Percentiles rank a stretch among this genome's conserved stretches.
Evolutionary conservation across 73 alveolate genomes (phyloP).

Genomic region (Tetrahymena borealis): DNA sequence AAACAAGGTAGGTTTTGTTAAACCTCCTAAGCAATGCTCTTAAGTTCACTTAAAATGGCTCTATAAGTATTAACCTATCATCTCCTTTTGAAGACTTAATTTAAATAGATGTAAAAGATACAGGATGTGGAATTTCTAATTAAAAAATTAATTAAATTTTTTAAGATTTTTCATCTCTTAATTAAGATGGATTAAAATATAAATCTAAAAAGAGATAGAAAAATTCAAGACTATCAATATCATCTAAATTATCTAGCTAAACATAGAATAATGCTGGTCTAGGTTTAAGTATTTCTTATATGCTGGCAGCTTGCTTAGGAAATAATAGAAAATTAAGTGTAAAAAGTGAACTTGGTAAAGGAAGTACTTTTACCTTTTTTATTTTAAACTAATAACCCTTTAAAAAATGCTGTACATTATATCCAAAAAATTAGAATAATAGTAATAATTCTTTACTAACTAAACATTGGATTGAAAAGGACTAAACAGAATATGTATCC

Average conservation of each 20-base stretch:
- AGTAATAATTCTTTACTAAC: background rate
- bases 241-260: too few species aligned
- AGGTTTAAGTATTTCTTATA: background rate
- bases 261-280: background rate
- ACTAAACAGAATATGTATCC: too few species aligned
- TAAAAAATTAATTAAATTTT: background rate
- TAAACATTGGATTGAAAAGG: too few species aligned
- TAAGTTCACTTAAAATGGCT: background rate
- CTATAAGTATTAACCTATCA: background rate
- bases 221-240: too few species aligned
- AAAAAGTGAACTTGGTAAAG: background rate
- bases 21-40: background rate
- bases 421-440: background rate
- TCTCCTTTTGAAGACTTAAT: background rate
- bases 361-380: background rate
- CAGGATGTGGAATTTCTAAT: background rate
- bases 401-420: background rate
- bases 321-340: background rate
- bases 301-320: background rate
- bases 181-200: too few species aligned
- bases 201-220: too few species aligned
- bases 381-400: background rate
- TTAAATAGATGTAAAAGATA: background rate
- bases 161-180: background rate
- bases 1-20: background rate